Evolutionary conservation across 78 protist genomes (phyloP).

Genomic region (Dictyostelium intermedium): DNA sequence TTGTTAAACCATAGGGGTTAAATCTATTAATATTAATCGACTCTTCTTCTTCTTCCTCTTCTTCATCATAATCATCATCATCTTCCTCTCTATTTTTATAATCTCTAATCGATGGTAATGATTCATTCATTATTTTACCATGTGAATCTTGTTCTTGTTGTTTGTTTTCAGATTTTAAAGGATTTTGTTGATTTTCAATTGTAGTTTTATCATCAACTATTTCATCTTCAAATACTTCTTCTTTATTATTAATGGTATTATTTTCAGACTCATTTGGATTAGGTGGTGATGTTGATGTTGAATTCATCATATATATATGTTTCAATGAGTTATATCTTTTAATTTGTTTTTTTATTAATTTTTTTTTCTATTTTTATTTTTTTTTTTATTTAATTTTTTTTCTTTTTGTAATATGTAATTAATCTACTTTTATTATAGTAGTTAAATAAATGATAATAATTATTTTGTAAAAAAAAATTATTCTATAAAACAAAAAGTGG

Average conservation of each 20-base stretch:
- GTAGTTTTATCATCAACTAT: background rate
- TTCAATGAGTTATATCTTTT: too few species aligned
- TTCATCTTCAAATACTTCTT: background rate
- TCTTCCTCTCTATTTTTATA: background rate
- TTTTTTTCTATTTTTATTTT: background rate
- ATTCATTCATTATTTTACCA: constrained; percentile 10
- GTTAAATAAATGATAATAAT: background rate
- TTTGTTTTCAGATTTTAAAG: background rate
- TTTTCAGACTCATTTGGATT: background rate
- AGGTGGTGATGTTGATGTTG: background rate
- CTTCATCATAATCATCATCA: background rate
- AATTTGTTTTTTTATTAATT: background rate
- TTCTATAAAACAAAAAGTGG: background rate
- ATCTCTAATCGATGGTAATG: constrained; percentile 31
- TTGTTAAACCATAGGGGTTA: constrained; percentile 10
- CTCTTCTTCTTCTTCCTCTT: background rate
- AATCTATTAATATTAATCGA: background rate
- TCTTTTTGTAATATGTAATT: too few species aligned
- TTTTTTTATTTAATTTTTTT: background rate
- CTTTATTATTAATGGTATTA: background rate
- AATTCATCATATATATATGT: background rate
- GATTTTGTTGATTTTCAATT: too few species aligned
- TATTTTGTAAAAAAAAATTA: background rate
- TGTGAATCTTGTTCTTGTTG: background rate
- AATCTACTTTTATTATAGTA: background rate